Conservation (phyloP, 2,329 filamentous ascomycete species). For the Phyllosticta citriasiana region DNA sequence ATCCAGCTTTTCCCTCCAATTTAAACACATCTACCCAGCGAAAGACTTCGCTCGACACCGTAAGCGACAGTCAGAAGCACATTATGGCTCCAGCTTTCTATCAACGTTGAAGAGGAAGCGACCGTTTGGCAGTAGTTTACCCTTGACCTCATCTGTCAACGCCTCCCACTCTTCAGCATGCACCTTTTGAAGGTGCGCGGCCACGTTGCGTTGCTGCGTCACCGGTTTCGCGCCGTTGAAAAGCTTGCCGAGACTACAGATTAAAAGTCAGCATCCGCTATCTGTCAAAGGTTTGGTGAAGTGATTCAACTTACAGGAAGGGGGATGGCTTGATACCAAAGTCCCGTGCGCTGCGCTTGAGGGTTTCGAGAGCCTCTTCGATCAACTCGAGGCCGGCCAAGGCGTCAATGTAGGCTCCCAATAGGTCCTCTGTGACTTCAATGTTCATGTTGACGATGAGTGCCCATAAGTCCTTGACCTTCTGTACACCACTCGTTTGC, state of each 20-base stretch:
- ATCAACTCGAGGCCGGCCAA: constrained; percentile 63
- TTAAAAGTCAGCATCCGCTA: background rate
- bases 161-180: background rate
- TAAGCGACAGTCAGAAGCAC: background rate
- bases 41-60: no score
- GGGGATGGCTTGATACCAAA: background rate
- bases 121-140: background rate
- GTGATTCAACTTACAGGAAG: background rate
- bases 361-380: constrained; percentile 45
- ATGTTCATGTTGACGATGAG: constrained; percentile 66
- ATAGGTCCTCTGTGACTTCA: constrained; percentile 62
- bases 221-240: background rate
- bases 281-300: background rate
- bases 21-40: no score
- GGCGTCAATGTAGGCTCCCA: constrained; percentile 66
- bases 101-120: background rate
- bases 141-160: background rate
- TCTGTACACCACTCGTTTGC: constrained; percentile 33
- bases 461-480: constrained; percentile 53
- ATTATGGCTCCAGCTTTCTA: background rate
- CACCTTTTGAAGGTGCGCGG: background rate
- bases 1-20: no score
- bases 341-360: background rate
- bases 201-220: background rate
- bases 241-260: background rate